Conservation (phyloP, 116 monocot genomes). For the Cymodocea nodosa region DNA sequence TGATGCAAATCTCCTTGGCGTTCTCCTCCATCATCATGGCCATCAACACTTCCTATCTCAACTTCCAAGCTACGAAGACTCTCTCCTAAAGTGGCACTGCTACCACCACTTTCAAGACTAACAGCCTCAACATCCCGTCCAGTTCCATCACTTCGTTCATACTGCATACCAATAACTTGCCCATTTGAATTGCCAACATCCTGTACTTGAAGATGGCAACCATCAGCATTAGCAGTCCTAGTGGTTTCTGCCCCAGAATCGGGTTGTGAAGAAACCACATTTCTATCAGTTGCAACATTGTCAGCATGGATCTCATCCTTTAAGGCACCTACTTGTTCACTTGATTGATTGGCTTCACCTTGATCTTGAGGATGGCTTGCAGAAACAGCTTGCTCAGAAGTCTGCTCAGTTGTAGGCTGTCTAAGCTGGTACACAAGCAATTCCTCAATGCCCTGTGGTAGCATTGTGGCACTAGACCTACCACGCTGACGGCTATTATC, state of each 20-base stretch:
- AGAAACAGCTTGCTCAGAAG: conserved; percentile 32
- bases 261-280: conserved; percentile 13
- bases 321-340: conserved; percentile 25
- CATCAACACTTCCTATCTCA: conserved; percentile 97
- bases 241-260: conserved; percentile 16
- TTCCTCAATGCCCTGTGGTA: conserved; percentile 92
- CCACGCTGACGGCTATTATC: conserved; percentile 61
- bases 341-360: conserved; percentile 32
- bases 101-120: conserved; percentile 95
- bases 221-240: conserved; percentile 21
- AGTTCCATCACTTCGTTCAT: conserved; percentile 64
- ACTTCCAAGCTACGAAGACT: conserved; percentile 93
- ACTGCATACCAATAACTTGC: conserved; percentile 75
- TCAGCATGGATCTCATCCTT: conserved; percentile 24
- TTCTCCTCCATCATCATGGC: conserved; percentile 84
- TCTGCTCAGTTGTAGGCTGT: conserved; percentile 51
- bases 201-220: conserved; percentile 24
- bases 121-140: conserved; percentile 85
- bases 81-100: conserved; percentile 92
- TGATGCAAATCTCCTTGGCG: conserved; percentile 66
- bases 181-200: conserved; percentile 38
- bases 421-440: conserved; percentile 74
- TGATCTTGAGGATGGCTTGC: conserved; percentile 23
- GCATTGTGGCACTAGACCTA: conserved; percentile 42
- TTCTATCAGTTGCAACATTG: conserved; percentile 25